These are phyloP conservation scores for Pyracantha coccinea DNA, from an alignment of 331 rosid genomes.

Conservation along the genomic window DNA sequence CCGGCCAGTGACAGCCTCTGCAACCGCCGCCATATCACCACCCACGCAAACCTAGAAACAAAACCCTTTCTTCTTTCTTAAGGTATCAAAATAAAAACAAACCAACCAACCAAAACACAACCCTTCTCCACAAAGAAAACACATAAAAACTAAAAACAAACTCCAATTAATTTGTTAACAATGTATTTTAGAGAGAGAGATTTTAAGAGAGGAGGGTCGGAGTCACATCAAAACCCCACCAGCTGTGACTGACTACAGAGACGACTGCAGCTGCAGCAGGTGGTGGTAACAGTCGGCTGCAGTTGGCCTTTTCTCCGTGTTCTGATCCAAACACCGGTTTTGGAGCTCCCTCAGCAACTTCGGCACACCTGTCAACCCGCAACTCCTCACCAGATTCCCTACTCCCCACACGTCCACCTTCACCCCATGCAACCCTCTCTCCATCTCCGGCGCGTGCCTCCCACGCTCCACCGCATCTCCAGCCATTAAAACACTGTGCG, in stretches of 20 bases:
- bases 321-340: slow-evolving; percentile 75
- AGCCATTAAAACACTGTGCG: neutral
- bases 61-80: neutral
- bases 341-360: slow-evolving; percentile 84
- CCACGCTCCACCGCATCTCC: slow-evolving; percentile 34
- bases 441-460: slow-evolving; percentile 83
- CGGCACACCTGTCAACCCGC: slow-evolving; percentile 55
- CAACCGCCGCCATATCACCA: slow-evolving; percentile 50
- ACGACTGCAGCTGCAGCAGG: slow-evolving; percentile 82
- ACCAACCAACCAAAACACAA: neutral
- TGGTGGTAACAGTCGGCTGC: slow-evolving; percentile 99
- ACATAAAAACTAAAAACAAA: neutral
- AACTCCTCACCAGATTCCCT: slow-evolving; percentile 59
- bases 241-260: slow-evolving; percentile 32
- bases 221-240: slow-evolving; percentile 53
- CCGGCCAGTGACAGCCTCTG: neutral
- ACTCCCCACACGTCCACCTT: slow-evolving; percentile 97
- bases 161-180: neutral
- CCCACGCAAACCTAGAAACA: neutral
- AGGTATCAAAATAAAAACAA: slow-evolving; percentile 4
- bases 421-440: slow-evolving; percentile 79
- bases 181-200: neutral
- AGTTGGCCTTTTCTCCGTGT: slow-evolving; percentile 82
- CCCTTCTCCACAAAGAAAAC: neutral
- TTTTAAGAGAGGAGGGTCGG: slow-evolving; percentile 10